phyloP scores from a whole-genome alignment of 108 stramenopile genomes.

The Discostella stelligeroides region DNA sequence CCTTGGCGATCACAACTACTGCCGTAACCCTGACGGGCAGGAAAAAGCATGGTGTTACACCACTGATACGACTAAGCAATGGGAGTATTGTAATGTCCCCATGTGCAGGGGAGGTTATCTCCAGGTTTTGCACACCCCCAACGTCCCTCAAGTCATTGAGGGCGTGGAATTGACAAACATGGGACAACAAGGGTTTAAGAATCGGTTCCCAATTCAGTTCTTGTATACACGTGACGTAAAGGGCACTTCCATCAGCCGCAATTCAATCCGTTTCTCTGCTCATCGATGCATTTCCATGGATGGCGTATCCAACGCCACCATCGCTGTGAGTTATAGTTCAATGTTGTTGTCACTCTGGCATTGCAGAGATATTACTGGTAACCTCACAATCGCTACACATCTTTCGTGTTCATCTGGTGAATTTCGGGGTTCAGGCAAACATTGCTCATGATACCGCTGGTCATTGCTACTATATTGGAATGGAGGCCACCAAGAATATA shows the following conservation, averaged over 20 bases:
- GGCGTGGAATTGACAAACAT: slow-evolving; percentile 61
- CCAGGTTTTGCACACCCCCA: slow-evolving; percentile 63
- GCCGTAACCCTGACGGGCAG: slow-evolving; percentile 29
- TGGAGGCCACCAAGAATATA: slow-evolving; percentile 24
- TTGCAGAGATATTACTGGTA: too few species aligned
- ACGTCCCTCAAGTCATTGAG: slow-evolving; percentile 56
- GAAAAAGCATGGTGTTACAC: slow-evolving; percentile 38
- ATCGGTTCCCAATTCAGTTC: slow-evolving; percentile 64
- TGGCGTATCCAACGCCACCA: slow-evolving; percentile 53
- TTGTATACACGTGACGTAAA: slow-evolving; percentile 47
- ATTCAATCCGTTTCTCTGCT: slow-evolving; percentile 62
- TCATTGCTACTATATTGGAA: slow-evolving; percentile 43
- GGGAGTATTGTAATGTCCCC: slow-evolving; percentile 27
- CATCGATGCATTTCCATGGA: slow-evolving; percentile 67
- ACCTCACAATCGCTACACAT: too few species aligned
- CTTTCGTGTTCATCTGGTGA: too few species aligned
- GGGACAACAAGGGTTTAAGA: slow-evolving; percentile 53
- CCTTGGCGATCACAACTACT: slow-evolving; percentile 35
- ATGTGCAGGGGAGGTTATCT: slow-evolving; percentile 52
- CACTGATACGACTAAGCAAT: slow-evolving; percentile 1
- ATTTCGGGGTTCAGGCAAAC: slow-evolving; percentile 21
- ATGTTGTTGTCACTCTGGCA: too few species aligned
- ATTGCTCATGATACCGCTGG: slow-evolving; percentile 56
- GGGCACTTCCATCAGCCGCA: slow-evolving; percentile 55
- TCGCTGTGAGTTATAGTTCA: slow-evolving; percentile 25